Conservation (phyloP, 345 rosid genomes). For the Adansonia digitata region DNA sequence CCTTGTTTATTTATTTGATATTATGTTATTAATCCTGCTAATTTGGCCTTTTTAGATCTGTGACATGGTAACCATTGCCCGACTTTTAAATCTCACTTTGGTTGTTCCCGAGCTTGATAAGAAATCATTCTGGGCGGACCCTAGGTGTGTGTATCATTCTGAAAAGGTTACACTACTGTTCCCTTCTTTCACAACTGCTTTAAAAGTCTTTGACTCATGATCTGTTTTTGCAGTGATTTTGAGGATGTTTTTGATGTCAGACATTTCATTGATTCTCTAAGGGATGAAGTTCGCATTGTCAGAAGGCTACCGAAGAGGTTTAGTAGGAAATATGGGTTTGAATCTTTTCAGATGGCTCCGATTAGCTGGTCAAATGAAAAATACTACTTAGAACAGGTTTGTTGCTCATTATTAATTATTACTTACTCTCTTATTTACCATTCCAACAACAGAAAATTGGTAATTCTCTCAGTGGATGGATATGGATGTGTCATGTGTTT, state of each 20-base stretch:
- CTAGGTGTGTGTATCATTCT: conserved; percentile 48
- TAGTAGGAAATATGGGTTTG: conserved; percentile 51
- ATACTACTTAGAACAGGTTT: conserved; percentile 85
- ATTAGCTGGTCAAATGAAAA: conserved; percentile 96
- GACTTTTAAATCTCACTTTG: conserved; percentile 87
- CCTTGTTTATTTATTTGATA: conserved; percentile 8
- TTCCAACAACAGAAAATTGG: not conserved
- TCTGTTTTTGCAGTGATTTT: conserved; percentile 65
- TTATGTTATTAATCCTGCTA: conserved; percentile 13
- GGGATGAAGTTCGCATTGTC: conserved; percentile 85
- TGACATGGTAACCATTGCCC: conserved; percentile 86
- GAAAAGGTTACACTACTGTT: not conserved
- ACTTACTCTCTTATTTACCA: not conserved
- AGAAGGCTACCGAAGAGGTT: conserved; percentile 79
- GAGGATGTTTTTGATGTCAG: conserved; percentile 89
- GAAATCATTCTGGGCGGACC: conserved; percentile 97
- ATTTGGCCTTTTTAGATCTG: conserved; percentile 57
- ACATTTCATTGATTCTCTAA: conserved; percentile 85
- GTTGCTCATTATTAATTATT: not conserved
- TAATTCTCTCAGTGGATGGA: not conserved
- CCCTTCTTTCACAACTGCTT: not conserved
- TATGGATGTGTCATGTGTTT: not conserved
- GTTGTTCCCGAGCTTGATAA: conserved; percentile 97
- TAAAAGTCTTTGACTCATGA: conserved; percentile 6
- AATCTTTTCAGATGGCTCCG: conserved; percentile 72